phyloP scores from a whole-genome alignment of 345 rosid genomes.

The Gossypium arboreum region DNA sequence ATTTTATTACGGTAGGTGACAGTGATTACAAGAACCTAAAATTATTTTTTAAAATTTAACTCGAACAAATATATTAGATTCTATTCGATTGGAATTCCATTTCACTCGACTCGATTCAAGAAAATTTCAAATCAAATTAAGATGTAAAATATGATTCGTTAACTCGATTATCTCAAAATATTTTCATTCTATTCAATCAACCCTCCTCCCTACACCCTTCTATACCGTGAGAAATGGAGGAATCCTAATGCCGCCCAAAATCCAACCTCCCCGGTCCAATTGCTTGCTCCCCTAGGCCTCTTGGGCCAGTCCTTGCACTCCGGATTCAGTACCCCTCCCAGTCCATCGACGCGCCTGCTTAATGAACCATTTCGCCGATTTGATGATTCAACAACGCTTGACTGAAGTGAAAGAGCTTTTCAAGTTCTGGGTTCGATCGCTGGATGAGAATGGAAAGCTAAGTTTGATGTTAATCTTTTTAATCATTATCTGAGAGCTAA shows the following conservation, averaged over 20 bases:
- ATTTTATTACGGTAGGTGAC: no score
- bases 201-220: constrained; percentile 61
- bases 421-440: constrained; percentile 73
- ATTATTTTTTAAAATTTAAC: no score
- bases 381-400: constrained; percentile 78
- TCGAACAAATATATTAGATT: no score
- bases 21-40: no score
- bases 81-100: no score
- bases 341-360: constrained; percentile 42
- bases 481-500: constrained; percentile 86
- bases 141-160: no score
- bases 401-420: constrained; percentile 71
- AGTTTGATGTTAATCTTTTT: constrained; percentile 63
- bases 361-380: constrained; percentile 59
- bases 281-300: constrained; percentile 45
- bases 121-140: no score
- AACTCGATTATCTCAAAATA: no score
- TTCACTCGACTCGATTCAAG: no score
- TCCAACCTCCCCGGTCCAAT: constrained; percentile 24
- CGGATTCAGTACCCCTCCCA: constrained; percentile 45
- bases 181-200: no score
- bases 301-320: constrained; percentile 26
- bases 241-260: constrained; percentile 46
- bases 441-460: constrained; percentile 75
- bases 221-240: constrained; percentile 78